A percentile compares a stretch with the other conserved stretches of the same genome.
These are phyloP conservation scores for Diplotaxis tenuifolia DNA, from an alignment of 345 rosid genomes.

Conservation along the genomic window DNA sequence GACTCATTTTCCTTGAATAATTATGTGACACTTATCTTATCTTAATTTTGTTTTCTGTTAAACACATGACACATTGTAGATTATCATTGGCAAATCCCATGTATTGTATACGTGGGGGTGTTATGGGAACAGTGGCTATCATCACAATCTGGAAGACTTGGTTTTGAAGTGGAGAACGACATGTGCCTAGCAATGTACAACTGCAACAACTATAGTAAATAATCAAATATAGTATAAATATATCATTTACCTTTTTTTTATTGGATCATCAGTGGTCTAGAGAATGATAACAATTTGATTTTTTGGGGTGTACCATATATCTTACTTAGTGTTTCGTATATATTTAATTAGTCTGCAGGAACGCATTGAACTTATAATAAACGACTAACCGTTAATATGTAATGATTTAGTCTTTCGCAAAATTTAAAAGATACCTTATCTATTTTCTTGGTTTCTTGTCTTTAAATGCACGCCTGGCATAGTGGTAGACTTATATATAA, in stretches of 20 bases:
- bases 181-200: slow-evolving; percentile 22
- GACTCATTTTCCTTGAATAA: neutral
- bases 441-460: slow-evolving; percentile 15
- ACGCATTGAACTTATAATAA: neutral
- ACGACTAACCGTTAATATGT: neutral
- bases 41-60: neutral
- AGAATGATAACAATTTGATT: slow-evolving; percentile 14
- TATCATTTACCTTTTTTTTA: neutral
- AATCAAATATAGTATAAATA: neutral
- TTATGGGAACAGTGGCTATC: slow-evolving; percentile 26
- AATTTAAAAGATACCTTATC: neutral
- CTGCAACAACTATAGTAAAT: neutral
- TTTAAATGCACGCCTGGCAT: neutral
- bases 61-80: slow-evolving; percentile 7
- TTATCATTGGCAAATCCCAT: slow-evolving; percentile 8
- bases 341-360: neutral
- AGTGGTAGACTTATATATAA: neutral
- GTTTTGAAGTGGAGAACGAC: slow-evolving; percentile 17
- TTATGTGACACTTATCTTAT: slow-evolving; percentile 14
- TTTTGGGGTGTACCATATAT: slow-evolving; percentile 2
- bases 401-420: neutral
- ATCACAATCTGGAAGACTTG: slow-evolving; percentile 14
- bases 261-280: slow-evolving; percentile 16
- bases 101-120: slow-evolving; percentile 22
- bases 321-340: neutral